Base-by-base conservation (phyloP, 2,329 filamentous ascomycete species). In the Apiospora pterosperma region DNA sequence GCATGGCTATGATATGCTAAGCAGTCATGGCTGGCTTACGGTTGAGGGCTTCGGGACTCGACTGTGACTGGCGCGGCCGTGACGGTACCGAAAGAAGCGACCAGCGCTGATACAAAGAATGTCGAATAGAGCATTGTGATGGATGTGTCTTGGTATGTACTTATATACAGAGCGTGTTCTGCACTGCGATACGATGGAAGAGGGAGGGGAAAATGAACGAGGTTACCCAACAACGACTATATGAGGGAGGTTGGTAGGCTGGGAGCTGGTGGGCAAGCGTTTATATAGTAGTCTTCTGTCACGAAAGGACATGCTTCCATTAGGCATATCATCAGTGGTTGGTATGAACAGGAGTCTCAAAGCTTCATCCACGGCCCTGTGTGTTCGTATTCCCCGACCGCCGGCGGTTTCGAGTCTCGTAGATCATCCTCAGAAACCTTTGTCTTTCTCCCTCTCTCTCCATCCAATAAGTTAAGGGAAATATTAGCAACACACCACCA, bases 41-140 rank as follows among this genome's bases (percentile, higher is more conserved):
- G 44, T 28, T 48, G 44, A n/a, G n/a, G n/a, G n/a, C n/a, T 19
- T 48, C 16, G 7, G 48, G 48, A n/a, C n/a, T n/a, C n/a, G n/a
- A n/a, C n/a, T n/a, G n/a, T n/a, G 16, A 55, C 28, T 31, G 59
- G 59, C 14, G n/a, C 23, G 4, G 36, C 64, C 12, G 48, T 55
- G 44, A 65, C 64, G 23, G 65, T 36, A 21, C 62, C 58, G 48
- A 66, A 61, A n/a, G 48, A 55, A 34, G 64, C 60, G 59, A 39
- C 64, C 64, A 67, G 66, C 60, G 62, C 65, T 10, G 63, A 44
- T 36, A 64, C 48, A 63, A 69, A 63, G 41, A 65, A 31, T 21
- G 38, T 52, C 8, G 66, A 63, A 41, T 48, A 63, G 25, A 62
- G 59, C 65, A 69, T 68, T 36, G 16, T 60, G 59, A 36, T 36